These are phyloP conservation scores for Coemansia sp. DNA, from an alignment of 192 early-diverging fungal species.

Conservation along the genomic window DNA sequence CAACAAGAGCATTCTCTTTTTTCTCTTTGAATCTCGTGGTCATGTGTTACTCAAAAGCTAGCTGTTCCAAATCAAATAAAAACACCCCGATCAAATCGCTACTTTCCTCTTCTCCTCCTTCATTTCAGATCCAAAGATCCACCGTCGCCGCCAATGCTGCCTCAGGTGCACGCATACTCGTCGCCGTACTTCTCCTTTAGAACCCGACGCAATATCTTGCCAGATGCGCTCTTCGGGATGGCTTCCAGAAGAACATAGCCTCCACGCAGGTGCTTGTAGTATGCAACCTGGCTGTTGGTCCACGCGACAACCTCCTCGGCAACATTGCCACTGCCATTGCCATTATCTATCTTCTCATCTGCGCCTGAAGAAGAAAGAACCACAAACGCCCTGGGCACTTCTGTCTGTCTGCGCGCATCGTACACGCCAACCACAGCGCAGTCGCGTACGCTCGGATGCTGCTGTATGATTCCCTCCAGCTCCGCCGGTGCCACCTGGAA, in stretches of 20 bases:
- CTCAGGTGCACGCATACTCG: too few relatives aligned
- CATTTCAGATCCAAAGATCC: too few relatives aligned
- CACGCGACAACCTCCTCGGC: conserved; percentile 19
- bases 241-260: conserved; percentile 23
- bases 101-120: too few relatives aligned
- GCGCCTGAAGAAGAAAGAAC: conserved; percentile 12
- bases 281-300: conserved; percentile 29
- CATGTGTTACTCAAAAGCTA: too few relatives aligned
- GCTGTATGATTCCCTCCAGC: conserved; percentile 71
- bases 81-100: too few relatives aligned
- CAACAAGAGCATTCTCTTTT: too few relatives aligned
- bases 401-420: conserved; percentile 58
- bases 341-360: conserved; percentile 5
- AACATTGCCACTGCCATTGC: background rate
- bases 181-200: conserved; percentile 10
- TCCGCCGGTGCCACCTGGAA: conserved; percentile 81
- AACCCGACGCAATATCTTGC: conserved; percentile 51
- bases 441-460: conserved; percentile 66
- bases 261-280: conserved; percentile 46
- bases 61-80: too few relatives aligned
- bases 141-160: too few relatives aligned
- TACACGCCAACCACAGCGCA: conserved; percentile 66
- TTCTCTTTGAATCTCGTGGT: too few relatives aligned
- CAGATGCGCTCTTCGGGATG: conserved; percentile 42
- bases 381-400: conserved; percentile 36